Evolutionary conservation across 2,329 filamentous ascomycete species (phyloP).

Genomic region (Cordyceps farinosa): DNA sequence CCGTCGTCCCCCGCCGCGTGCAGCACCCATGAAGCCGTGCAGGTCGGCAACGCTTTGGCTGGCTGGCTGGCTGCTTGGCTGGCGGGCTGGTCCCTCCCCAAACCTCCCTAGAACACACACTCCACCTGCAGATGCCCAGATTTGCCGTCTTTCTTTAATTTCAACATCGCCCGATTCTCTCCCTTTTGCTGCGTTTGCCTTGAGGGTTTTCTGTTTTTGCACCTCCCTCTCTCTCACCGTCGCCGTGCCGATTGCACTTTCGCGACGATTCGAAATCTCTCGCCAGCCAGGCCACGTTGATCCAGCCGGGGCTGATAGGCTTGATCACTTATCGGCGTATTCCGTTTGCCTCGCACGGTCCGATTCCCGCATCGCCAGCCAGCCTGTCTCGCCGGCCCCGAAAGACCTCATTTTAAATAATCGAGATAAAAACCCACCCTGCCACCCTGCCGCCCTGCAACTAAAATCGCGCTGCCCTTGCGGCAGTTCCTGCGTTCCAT

Average conservation of each 20-base stretch:
- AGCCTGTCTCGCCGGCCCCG: neutral
- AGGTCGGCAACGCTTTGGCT: too few relatives aligned
- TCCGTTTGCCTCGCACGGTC: neutral
- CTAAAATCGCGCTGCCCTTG: neutral
- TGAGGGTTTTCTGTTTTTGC: neutral
- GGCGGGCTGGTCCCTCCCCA: neutral
- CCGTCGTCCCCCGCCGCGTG: neutral
- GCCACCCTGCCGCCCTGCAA: neutral
- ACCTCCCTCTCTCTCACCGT: neutral
- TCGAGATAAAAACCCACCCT: neutral
- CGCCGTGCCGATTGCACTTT: neutral
- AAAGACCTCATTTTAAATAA: constrained; percentile 10
- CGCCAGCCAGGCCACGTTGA: neutral
- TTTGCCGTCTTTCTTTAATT: constrained; percentile 9
- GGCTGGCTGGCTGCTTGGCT: too few relatives aligned
- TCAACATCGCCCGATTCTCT: neutral
- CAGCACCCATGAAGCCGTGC: neutral
- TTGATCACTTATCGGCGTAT: too few relatives aligned
- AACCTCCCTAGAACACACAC: neutral
- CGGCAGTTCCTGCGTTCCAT: constrained; percentile 3
- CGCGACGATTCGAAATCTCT: neutral
- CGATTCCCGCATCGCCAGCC: neutral
- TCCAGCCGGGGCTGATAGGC: too few relatives aligned
- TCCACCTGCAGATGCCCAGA: constrained; percentile 1
- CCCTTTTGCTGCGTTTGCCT: constrained; percentile 5